Base-by-base conservation (phyloP, 495 filamentous ascomycete species). In the Aspergillus biplanus region DNA sequence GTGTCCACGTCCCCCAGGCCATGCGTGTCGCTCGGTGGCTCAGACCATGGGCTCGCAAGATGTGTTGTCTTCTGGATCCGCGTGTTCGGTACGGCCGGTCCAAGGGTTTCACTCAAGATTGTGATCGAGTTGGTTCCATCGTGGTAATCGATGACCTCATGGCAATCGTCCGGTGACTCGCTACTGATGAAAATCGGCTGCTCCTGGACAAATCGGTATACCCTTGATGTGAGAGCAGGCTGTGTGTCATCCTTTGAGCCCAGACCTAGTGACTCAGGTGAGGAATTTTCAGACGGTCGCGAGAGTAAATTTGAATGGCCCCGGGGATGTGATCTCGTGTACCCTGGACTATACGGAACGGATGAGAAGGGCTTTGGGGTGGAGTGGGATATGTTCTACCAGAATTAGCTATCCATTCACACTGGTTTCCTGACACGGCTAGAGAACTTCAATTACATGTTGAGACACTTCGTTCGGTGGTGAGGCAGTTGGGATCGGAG, bases 71-170 rank as follows among this genome's bases (percentile, higher is more conserved):
- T 39, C 13, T 7, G 13, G 4, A 39, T 13, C 13, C 21, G 21
- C 21, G 21, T 27, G 21, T 47, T 21, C 27, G 56, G 18, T 0
- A 34, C 21, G 13, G 56, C 34, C 7, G 34, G 16, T 7, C 56
- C 34, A 2, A 58, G 35, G 16, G 56, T 37, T 18, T 58, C 34
- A 9, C 15, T 58, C 6, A 58, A 37, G 1, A 58, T 58, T 11
- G 34, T 58, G 5, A 58, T 46, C 1, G 56, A 46, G 18, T 58
- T 58, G 8, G 37, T 46, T 31, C 56, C 56, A 3, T 46, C 56
- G 39, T 46, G 56, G 11, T 18, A 32, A 15, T n/a, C 56, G 21
- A 47, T 44, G 6, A 27, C 15, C n/a, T 58, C 37, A 35, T 21
- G 12, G 49, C 31, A 52, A 27, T 32, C 49, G 31, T 32, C 18